These are phyloP conservation scores for Trichoderma sp. DNA, from an alignment of 2,329 filamentous ascomycete genomes.

Conservation along the genomic window DNA sequence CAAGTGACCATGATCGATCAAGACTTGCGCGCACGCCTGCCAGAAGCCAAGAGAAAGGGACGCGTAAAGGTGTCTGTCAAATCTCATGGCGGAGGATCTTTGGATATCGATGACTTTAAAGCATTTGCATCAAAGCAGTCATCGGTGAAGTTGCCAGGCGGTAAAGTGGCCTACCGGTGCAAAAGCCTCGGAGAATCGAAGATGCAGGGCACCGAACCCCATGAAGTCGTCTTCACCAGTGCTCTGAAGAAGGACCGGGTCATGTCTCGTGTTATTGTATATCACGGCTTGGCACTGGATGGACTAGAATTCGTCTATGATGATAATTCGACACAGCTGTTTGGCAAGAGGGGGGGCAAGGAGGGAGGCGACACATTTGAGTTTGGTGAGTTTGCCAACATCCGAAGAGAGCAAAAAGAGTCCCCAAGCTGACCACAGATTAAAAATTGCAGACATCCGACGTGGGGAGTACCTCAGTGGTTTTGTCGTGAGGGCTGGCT, in stretches of 20 bases:
- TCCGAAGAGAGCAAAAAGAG: too few relatives aligned
- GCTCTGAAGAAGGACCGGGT: conserved; percentile 66
- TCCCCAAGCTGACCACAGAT: not conserved
- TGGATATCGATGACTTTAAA: conserved; percentile 74
- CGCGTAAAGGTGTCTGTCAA: conserved; percentile 71
- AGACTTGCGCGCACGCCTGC: conserved; percentile 67
- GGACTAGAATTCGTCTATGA: conserved; percentile 94
- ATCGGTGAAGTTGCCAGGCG: conserved; percentile 67
- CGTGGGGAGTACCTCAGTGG: conserved; percentile 84
- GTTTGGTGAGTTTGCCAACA: conserved; percentile 56
- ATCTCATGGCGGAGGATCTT: conserved; percentile 69
- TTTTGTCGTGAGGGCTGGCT: conserved; percentile 75
- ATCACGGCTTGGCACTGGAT: conserved; percentile 72
- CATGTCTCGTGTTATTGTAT: conserved; percentile 70
- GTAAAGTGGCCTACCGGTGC: conserved; percentile 70
- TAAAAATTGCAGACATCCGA: conserved; percentile 60
- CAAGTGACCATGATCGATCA: conserved; percentile 73
- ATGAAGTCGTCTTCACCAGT: conserved; percentile 73
- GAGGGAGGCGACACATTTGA: conserved; percentile 70
- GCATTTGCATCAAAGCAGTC: conserved; percentile 68
- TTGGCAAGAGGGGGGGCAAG: conserved; percentile 76
- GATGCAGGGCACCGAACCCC: conserved; percentile 64
- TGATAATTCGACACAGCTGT: conserved; percentile 76
- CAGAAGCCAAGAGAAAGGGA: conserved; percentile 68
- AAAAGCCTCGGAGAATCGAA: conserved; percentile 69